A percentile compares a stretch with the other conserved stretches of the same genome.
These are phyloP conservation scores for Trametes versicolor DNA, from an alignment of 1,284 basidiomycete genomes.

Conservation along the genomic window DNA sequence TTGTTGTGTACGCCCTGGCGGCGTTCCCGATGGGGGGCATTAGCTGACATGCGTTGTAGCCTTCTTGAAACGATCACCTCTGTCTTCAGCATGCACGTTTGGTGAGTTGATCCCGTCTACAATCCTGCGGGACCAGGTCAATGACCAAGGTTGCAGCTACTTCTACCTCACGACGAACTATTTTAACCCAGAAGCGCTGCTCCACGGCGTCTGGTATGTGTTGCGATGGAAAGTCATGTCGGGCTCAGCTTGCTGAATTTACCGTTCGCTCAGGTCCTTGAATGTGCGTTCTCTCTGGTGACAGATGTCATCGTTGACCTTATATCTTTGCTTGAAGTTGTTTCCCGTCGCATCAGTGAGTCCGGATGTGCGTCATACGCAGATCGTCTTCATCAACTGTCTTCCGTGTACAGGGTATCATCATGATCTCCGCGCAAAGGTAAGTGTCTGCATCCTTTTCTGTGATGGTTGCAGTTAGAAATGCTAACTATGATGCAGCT, in stretches of 20 bases:
- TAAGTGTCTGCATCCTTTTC: background rate
- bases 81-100: background rate
- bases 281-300: background rate
- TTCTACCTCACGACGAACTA: slow-evolving; percentile 4
- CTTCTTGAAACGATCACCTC: background rate
- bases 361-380: background rate
- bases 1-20: background rate
- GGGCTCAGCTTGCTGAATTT: background rate
- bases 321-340: background rate
- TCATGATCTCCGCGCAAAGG: slow-evolving; percentile 4
- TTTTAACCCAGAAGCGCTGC: background rate
- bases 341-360: background rate
- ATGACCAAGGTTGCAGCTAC: background rate
- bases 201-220: background rate
- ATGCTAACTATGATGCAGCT: background rate
- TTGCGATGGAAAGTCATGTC: background rate
- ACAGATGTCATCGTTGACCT: background rate
- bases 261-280: background rate
- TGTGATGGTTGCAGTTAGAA: background rate
- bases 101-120: background rate
- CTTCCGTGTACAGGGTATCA: background rate
- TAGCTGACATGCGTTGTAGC: background rate
- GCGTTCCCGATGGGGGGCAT: background rate
- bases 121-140: background rate
- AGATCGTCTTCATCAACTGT: background rate